Base-by-base conservation (phyloP, 2,329 filamentous ascomycete genomes). In the Escovopsis sp. region DNA sequence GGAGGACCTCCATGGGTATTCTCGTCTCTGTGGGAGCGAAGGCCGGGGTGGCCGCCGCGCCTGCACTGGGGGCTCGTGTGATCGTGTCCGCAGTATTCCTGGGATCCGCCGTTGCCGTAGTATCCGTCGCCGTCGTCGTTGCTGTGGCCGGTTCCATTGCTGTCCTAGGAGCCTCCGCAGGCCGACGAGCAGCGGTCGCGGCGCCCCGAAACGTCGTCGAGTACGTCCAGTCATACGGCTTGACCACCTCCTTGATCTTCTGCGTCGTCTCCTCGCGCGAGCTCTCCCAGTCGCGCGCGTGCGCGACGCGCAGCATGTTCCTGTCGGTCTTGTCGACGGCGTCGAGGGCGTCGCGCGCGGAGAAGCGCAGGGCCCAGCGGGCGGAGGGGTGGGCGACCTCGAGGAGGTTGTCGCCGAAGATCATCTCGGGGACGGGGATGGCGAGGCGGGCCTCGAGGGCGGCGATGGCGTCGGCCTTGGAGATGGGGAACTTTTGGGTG, bases 211-310 rank as follows among this genome's bases (percentile, higher is more conserved):
- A 98, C 45, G 78, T 70, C 26, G 88, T 94, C 45, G 77, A 90
- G 61, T 96, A 98, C 42, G 85, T 94, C 90, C 90, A 98, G 61
- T 98, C 90, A 55, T 92, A 98, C 3, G 88, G 87, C 61, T 87
- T 87, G 36, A 98, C 84, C 18, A 94, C 79, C 53, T 94, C 85
- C 52, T 84, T 85, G 54, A 98, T 94, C 37, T 80, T 83, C 48
- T 86, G 81, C 34, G 81, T 79, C 48, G 82, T 82, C 55, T 79
- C 76, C 55, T 86, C 85, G 39, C 67, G 59, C 35, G 60, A 71
- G 44, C 65, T 65, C 45, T 62, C 66, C 90, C 90, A 98, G 54
- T 86, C 83, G 43, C 76, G 72, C 2, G 90, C 93, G 60, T 96
- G 87, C 29, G 87, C 82, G 33, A 98, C 90, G 60, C 88, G 84